Base-by-base conservation (phyloP, 2,329 filamentous ascomycete genomes). In the Fusarium pseudonygamai region DNA sequence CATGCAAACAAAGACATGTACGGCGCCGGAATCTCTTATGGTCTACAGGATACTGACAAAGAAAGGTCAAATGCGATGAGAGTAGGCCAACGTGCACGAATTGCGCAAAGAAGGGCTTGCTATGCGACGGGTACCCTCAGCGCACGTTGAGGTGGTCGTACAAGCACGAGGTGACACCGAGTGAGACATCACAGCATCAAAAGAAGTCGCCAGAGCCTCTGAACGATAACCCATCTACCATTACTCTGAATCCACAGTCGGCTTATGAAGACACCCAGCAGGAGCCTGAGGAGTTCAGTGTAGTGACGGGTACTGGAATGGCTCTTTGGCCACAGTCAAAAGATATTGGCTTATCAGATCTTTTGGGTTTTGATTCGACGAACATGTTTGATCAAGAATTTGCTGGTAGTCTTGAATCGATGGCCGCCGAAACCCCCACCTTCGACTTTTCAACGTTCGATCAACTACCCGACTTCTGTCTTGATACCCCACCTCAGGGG, bases 211-310 rank as follows among this genome's bases (percentile, higher is more conserved):
- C 12, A 6, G 6, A 20, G 16, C 1, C 30, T 50, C 12, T 7
- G 4, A 20, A 34, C 6, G 16, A 3, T 1, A 14, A 6, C 28
- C 0, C 14, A 9, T 9, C 9, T 5, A 8, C 0, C 20, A 1
- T 22, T 22, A 11, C 18, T 7, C 4, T n/a, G 10, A 6, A 16
- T n/a, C 46, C 15, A 0, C 20, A 0, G 3, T 9, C 5, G 20
- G 6, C 8, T 34, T 4, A 24, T 2, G 22, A 7, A 2, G 7
- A 10, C 8, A 7, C 12, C 8, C 16, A 12, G 3, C 2, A n/a
- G 6, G 28, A 32, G 12, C 15, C 10, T 24, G 22, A 10, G 15
- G 30, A 34, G 16, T 3, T 6, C 26, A 16, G 42, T 28, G 24
- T 2, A n/a, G 5, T n/a, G 28, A 1, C 7, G 7, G 7, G 9